Base-by-base conservation (phyloP, 2,329 filamentous ascomycete species). In the Pseudopyrenochaeta lycopersici region DNA sequence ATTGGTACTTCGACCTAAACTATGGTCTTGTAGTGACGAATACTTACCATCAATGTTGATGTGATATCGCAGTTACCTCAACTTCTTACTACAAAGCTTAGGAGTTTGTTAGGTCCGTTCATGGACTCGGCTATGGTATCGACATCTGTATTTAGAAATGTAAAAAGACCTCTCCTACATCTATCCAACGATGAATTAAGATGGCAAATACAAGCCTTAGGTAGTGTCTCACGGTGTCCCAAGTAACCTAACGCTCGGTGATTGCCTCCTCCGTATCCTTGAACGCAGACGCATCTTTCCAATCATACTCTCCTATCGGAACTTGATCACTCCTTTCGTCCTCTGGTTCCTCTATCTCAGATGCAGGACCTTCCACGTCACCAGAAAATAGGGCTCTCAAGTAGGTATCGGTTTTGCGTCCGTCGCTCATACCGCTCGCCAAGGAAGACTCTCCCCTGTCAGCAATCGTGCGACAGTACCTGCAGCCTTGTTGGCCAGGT, bases 151-250 rank as follows among this genome's bases (percentile, higher is more conserved):
- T 52, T 53, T n/a, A 53, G 11, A 21, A 53, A 49, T 3, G 49
- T 46, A 14, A 56, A 56, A 4, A 39, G 21, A 21, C 45, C 54
- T 17, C 23, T 45, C 21, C 41, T 29, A n/a, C 41, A 39, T 45
- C 45, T 49, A 27, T 56, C 49, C 27, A 56, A 56, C 4, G 45
- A 53, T 9, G 43, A 10, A 4, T 39, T 43, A 12, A 56, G 12
- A 5, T 32, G 11, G 30, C 53, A 56, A 6, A 14, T 31, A 15
- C 44, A 53, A 12, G 27, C 11, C 11, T 47, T 23, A 12, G 9
- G 11, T 1, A 56, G 40, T 15, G 45, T 53, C 27, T 56, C 54
- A 27, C 54, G 49, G 11, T 56, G 49, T 56, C 17, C 44, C 47
- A 56, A 35, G 33, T 15, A n/a, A 49, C 35, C 53, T 43, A 56